Evolutionary conservation across 2,329 filamentous ascomycete genomes (phyloP).

Genomic region (Cladorrhinum sp.): DNA sequence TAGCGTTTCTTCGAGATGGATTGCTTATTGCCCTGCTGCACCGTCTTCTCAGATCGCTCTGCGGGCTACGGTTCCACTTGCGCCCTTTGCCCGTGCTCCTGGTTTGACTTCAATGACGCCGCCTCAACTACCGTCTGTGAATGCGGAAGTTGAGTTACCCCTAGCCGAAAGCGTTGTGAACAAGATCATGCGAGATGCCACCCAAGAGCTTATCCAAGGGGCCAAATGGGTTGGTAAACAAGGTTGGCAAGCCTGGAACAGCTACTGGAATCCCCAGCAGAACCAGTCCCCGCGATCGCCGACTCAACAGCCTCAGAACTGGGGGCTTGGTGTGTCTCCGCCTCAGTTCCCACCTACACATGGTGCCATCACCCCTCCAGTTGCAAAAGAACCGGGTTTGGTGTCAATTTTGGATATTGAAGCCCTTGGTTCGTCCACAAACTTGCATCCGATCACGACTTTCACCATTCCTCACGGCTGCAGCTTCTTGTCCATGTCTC

Average conservation of each 20-base stretch:
- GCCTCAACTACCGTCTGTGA: conserved; percentile 65
- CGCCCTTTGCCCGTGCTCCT: conserved; percentile 52
- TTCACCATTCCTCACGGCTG: conserved; percentile 72
- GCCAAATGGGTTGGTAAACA: conserved; percentile 76
- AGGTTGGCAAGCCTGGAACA: conserved; percentile 73
- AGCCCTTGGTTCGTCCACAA: conserved; percentile 49
- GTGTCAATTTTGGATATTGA: conserved; percentile 74
- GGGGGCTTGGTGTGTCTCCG: conserved; percentile 46
- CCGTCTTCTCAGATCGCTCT: conserved; percentile 68
- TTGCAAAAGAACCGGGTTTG: conserved; percentile 65
- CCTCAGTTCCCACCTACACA: conserved; percentile 73
- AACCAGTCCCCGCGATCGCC: conserved; percentile 46
- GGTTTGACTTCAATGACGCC: conserved; percentile 60
- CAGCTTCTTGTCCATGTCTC: conserved; percentile 77
- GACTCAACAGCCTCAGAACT: conserved; percentile 43
- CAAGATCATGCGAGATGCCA: conserved; percentile 74
- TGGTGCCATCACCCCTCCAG: conserved; percentile 54
- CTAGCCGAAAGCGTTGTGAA: conserved; percentile 69
- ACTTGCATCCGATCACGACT: conserved; percentile 63
- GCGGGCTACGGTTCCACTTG: conserved; percentile 61
- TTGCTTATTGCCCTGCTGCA: conserved; percentile 72
- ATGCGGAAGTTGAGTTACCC: conserved; percentile 68
- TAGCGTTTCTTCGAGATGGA: conserved; percentile 68
- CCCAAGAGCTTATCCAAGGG: conserved; percentile 72
- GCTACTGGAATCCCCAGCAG: conserved; percentile 65